Evolutionary conservation across 768 basidiomycete genomes (phyloP).

Genomic region (Hygrophorus pudorinus): DNA sequence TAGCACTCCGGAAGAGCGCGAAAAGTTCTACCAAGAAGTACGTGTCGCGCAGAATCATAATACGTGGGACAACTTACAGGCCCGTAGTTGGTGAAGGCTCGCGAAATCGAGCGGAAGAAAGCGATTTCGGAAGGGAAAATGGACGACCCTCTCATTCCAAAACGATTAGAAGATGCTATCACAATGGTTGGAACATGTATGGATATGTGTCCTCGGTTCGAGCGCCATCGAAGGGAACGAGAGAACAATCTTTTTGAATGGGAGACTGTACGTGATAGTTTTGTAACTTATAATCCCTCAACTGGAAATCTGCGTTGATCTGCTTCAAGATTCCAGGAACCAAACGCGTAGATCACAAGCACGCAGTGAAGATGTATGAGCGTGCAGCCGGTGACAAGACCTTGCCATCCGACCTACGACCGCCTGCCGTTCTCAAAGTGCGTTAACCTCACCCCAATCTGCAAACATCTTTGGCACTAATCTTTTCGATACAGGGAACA

Average conservation of each 20-base stretch:
- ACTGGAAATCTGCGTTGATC: conserved; percentile 29
- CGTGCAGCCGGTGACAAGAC: conserved; percentile 90
- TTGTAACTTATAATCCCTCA: conserved; percentile 5
- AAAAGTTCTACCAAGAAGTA: conserved; percentile 67
- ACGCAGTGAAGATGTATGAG: conserved; percentile 92
- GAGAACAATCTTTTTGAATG: conserved; percentile 81
- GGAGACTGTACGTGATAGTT: conserved; percentile 62
- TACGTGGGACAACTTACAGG: conserved; percentile 13
- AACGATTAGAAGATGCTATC: conserved; percentile 81
- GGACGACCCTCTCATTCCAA: conserved; percentile 74
- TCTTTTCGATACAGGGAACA: conserved; percentile 43
- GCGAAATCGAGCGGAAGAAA: conserved; percentile 58
- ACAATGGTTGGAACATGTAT: conserved; percentile 87
- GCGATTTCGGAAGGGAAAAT: conserved; percentile 81
- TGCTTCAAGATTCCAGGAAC: conserved; percentile 62
- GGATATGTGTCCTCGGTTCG: conserved; percentile 94
- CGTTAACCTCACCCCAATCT: conserved; percentile 7
- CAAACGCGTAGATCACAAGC: conserved; percentile 75
- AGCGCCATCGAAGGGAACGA: conserved; percentile 81
- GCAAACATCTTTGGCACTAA: conserved; percentile 4
- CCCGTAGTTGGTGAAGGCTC: conserved; percentile 57
- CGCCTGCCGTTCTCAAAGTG: conserved; percentile 75
- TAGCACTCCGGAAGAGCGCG: conserved; percentile 53
- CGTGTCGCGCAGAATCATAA: conserved; percentile 16
- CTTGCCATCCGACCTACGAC: conserved; percentile 85